Base-by-base conservation (phyloP, 306 rosid genomes). In the Vigna unguiculata region DNA sequence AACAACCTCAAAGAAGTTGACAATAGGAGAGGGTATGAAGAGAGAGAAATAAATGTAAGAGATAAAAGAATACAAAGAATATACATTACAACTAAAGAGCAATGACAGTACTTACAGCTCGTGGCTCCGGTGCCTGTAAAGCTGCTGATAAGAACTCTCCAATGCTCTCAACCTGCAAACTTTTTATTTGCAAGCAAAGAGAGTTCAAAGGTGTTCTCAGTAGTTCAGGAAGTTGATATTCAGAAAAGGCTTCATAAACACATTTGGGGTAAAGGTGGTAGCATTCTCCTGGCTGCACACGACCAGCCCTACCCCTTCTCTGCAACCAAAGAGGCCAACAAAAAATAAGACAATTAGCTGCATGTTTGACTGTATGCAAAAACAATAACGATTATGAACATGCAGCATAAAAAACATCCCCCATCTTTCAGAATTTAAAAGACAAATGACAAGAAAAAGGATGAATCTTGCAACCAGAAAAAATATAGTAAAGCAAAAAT, bases 291-390 rank as follows among this genome's bases (percentile, higher is more conserved):
- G 97, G 97, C 85, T 88, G 98, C 82, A 95, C 98, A 69, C 97
- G 98, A 49, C 98, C 98, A 55, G 98, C 98, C 88, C 97, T 88
- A 49, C 98, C 98, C 81, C 87, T 89, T 89, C 98, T 92, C 96
- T 95, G 98, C 72, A 85, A 79, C 81, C 82, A 82, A 77, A 20
- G 62, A 85, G 80, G 47, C 17, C 82, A 74, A 52, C 25, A 21
- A 25, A 60, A 54, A 46, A 55, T 14, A 64, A 75, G 54, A 60
- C 15, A 46, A 43, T 49, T 75, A 74, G 30, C 78, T 78, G 63
- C 76, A 57, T 28, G 75, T 74, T 49, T 75, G 63, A 46, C 21
- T 38, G 62, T 34, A 16, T 12, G 55, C 21, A 7, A 46, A 83
- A 6, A 58, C 20, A 76, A 81, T 43, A 69, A 68, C 36, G 15